Conservation (phyloP, 768 basidiomycete genomes). For the Boletus tylopilopsis region DNA sequence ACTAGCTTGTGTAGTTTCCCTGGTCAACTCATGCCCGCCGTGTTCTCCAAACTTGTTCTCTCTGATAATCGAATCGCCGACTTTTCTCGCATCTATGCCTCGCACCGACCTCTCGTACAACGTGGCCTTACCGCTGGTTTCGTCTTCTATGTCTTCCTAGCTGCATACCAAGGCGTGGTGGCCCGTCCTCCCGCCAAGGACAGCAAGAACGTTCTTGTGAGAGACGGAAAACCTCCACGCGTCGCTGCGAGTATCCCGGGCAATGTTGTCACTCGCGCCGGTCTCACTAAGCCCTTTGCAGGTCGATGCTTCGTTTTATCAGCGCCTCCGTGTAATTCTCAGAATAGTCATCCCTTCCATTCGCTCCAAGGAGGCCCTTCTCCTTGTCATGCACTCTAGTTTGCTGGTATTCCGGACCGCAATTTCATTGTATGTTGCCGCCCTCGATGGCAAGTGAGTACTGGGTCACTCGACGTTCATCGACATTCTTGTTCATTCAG, state of each 20-base stretch:
- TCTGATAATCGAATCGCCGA: conserved; percentile 39
- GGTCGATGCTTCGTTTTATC: conserved; percentile 92
- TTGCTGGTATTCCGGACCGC: conserved; percentile 87
- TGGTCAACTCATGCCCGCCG: conserved; percentile 25
- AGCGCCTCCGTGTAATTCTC: conserved; percentile 70
- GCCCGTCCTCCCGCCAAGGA: conserved; percentile 35
- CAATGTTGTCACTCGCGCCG: neutral
- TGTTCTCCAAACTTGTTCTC: conserved; percentile 27
- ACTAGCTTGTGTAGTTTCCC: no score
- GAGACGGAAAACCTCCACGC: conserved; percentile 44
- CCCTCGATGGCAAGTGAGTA: conserved; percentile 84
- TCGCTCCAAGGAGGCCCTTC: conserved; percentile 81
- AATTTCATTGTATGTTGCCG: conserved; percentile 91
- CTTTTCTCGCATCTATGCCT: conserved; percentile 51
- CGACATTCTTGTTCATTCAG: neutral
- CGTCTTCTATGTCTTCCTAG: conserved; percentile 63
- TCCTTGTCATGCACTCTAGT: conserved; percentile 85
- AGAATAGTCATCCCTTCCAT: conserved; percentile 86
- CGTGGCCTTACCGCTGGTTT: conserved; percentile 65
- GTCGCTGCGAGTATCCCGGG: conserved; percentile 57
- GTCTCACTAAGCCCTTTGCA: conserved; percentile 26
- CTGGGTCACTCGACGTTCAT: neutral
- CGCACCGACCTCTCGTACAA: conserved; percentile 70
- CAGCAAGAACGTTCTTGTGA: conserved; percentile 16
- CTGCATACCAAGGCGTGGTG: conserved; percentile 58